phyloP scores from a whole-genome alignment of 345 rosid genomes.

The Citrus inodora region DNA sequence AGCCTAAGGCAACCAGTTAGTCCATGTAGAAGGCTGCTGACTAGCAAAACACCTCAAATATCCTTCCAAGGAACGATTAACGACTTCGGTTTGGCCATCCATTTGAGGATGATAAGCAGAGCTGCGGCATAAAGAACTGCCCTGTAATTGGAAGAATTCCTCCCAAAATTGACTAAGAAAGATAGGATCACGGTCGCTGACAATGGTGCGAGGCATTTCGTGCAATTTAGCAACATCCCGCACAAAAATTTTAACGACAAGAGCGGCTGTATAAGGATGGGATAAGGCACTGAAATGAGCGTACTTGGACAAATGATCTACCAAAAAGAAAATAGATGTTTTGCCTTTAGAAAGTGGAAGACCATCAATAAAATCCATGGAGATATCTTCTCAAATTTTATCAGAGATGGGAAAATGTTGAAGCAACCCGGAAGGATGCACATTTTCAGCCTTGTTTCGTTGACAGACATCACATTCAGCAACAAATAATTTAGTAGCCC shows the following conservation, averaged over 20 bases:
- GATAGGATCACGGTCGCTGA: not conserved
- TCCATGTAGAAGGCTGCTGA: not conserved
- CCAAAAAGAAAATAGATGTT: not conserved
- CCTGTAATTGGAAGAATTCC: not conserved
- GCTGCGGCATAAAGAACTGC: not conserved
- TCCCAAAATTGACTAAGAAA: not conserved
- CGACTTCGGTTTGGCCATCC: not conserved
- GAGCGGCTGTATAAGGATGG: too few species aligned
- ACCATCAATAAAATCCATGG: not conserved
- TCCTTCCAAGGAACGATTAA: not conserved
- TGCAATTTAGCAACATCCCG: not conserved
- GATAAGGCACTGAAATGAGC: not conserved
- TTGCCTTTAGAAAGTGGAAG: not conserved
- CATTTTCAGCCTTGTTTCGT: too few species aligned
- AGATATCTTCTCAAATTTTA: not conserved
- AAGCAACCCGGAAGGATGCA: not conserved
- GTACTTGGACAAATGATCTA: not conserved
- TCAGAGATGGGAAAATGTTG: too few species aligned
- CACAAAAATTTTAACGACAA: not conserved
- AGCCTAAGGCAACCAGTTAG: not conserved
- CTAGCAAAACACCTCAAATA: not conserved
- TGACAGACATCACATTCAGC: too few species aligned
- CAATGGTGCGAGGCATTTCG: not conserved
- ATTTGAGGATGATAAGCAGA: not conserved
- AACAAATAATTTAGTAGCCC: too few species aligned